Percentiles rank a stretch among this genome's conserved stretches.
Conservation (phyloP, 2,329 filamentous ascomycete genomes). For the Rachicladosporium sp. region DNA sequence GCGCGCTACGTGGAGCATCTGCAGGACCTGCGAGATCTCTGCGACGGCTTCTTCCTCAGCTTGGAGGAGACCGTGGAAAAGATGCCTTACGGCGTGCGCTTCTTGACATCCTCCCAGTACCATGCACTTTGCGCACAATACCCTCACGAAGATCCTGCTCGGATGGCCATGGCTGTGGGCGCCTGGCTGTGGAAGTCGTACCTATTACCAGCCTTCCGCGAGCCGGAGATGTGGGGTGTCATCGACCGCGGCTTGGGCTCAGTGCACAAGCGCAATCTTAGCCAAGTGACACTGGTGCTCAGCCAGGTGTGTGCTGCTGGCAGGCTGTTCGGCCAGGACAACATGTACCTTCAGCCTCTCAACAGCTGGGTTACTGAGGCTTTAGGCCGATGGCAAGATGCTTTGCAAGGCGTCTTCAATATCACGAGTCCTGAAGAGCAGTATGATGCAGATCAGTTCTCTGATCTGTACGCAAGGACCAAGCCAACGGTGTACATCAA, state of each 20-base stretch:
- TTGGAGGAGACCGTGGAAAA: slow-evolving; percentile 76
- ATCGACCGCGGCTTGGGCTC: slow-evolving; percentile 81
- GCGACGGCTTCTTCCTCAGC: slow-evolving; percentile 73
- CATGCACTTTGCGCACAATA: slow-evolving; percentile 67
- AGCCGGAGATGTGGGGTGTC: slow-evolving; percentile 85
- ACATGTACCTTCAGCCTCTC: slow-evolving; percentile 87
- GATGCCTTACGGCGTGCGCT: slow-evolving; percentile 88
- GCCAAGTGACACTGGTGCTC: slow-evolving; percentile 83
- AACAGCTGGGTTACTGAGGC: slow-evolving; percentile 85
- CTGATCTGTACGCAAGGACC: slow-evolving; percentile 89
- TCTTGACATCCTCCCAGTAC: slow-evolving; percentile 75
- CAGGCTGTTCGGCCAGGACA: slow-evolving; percentile 81
- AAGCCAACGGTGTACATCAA: slow-evolving; percentile 99
- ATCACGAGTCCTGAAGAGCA: slow-evolving; percentile 79
- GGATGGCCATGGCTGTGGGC: slow-evolving; percentile 70
- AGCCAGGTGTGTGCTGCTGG: slow-evolving; percentile 76
- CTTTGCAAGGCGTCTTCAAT: slow-evolving; percentile 65
- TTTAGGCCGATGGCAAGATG: slow-evolving; percentile 62
- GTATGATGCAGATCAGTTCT: slow-evolving; percentile 98
- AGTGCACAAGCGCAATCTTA: slow-evolving; percentile 82
- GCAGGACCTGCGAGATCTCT: slow-evolving; percentile 85
- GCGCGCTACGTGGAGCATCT: slow-evolving; percentile 89
- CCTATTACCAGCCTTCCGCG: slow-evolving; percentile 74
- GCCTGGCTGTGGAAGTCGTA: slow-evolving; percentile 94
- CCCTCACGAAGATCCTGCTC: slow-evolving; percentile 62